Base-by-base conservation (phyloP, 2,329 filamentous ascomycete species). In the Microdochium trichocladiopsis region DNA sequence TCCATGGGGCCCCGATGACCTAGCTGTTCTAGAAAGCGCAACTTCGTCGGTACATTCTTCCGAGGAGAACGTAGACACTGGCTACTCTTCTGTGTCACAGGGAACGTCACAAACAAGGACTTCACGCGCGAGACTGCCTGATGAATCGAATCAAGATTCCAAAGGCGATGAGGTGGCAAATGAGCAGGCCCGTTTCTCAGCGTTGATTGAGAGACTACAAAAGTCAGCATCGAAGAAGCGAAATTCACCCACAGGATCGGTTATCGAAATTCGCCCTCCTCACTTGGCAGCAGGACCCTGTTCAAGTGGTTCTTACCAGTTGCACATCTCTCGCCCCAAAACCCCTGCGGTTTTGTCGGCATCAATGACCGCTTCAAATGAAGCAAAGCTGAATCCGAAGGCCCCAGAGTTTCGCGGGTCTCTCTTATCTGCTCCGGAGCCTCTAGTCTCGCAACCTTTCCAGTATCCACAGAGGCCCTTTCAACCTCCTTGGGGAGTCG, bases 381-480 rank as follows among this genome's bases (percentile, higher is more conserved):
- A n/a, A n/a, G n/a, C 16, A 10, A 43, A 11, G 25, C 25, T 65
- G 52, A 66, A 66, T 51, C 63, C 63, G 1, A 36, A 55, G 43
- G 63, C 63, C 11, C 23, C 53, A 6, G 62, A 66, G 36, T 66
- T 65, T 49, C 52, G 37, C 22, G 53, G 25, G 45, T 11, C 50
- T n/a, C 18, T 25, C 5, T 14, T 49, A 18, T 18, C 25, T 2
- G 47, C 31, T n/a, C 36, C 53, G 25, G 41, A 50, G 33, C 31
- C 45, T 9, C 49, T 28, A 25, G 41, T 37, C 45, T 47, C n/a
- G 47, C 14, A 50, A 23, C 23, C 23, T 16, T 21, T 24, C 25
- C n/a, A n/a, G n/a, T n/a, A n/a, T n/a, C n/a, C n/a, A n/a, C n/a
- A n/a, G n/a, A n/a, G n/a, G n/a, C n/a, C n/a, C n/a, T n/a, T n/a